These are phyloP conservation scores for Luvunga scandens DNA, from an alignment of 345 rosid species.

Conservation along the genomic window DNA sequence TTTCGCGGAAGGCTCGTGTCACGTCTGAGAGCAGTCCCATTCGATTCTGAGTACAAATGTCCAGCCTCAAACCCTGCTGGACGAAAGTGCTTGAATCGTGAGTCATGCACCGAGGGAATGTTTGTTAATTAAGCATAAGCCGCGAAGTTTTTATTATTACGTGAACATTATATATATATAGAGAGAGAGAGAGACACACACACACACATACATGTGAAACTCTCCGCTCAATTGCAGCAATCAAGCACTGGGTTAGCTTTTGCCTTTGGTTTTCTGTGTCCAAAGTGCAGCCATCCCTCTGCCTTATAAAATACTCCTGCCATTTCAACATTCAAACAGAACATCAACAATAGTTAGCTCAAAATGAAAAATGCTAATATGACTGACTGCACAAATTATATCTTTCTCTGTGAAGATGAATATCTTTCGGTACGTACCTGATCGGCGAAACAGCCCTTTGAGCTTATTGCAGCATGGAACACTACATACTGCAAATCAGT, in stretches of 20 bases:
- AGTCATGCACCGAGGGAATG: neutral
- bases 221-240: conserved; percentile 79
- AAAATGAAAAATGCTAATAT: neutral
- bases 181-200: too few species aligned
- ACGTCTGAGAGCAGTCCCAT: conserved; percentile 64
- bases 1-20: conserved; percentile 63
- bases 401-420: neutral
- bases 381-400: neutral
- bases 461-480: conserved; percentile 78
- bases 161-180: neutral
- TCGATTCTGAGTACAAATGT: conserved; percentile 49
- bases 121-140: neutral
- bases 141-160: neutral
- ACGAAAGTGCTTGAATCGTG: neutral
- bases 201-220: conserved; percentile 38
- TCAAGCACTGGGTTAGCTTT: conserved; percentile 54
- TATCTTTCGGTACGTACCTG: conserved; percentile 51
- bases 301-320: conserved; percentile 87
- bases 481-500: conserved; percentile 81
- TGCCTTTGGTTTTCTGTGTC: conserved; percentile 55
- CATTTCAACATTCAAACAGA: neutral
- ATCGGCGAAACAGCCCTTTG: conserved; percentile 61
- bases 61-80: conserved; percentile 70
- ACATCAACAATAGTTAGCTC: neutral
- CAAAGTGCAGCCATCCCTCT: conserved; percentile 65